Conservation (phyloP, 176 grass and related monocot genomes). For the Luzula sylvatica region DNA sequence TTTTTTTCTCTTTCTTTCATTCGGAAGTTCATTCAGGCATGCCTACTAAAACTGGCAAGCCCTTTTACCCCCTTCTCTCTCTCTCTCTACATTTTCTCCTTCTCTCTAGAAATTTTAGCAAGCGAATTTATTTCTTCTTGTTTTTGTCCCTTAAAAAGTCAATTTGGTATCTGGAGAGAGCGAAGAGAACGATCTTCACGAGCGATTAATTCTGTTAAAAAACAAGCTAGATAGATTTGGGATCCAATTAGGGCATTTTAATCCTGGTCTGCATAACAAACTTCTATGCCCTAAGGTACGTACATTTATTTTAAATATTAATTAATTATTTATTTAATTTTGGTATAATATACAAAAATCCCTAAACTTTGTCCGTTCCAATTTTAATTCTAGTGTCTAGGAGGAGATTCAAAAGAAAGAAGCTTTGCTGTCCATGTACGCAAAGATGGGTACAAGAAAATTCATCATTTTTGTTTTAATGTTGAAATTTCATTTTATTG, state of each 20-base stretch:
- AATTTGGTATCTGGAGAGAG: neutral
- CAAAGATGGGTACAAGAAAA: neutral
- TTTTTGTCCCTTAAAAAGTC: conserved; percentile 6
- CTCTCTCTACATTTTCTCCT: neutral
- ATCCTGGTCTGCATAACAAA: conserved; percentile 19
- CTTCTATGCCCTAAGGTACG: conserved; percentile 51
- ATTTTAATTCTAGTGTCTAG: conserved; percentile 8
- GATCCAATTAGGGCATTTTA: conserved; percentile 27
- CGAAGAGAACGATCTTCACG: conserved; percentile 2
- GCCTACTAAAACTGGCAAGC: neutral
- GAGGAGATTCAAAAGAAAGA: neutral
- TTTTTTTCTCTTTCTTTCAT: neutral
- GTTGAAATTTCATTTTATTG: no score
- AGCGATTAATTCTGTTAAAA: conserved; percentile 24
- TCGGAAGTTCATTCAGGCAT: neutral
- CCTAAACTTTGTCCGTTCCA: no score
- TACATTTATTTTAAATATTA: neutral
- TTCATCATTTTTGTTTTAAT: neutral
- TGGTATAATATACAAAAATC: no score
- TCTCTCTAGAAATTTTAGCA: neutral
- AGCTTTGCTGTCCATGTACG: neutral
- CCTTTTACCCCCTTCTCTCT: neutral
- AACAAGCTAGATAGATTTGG: conserved; percentile 38
- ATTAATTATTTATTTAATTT: no score
- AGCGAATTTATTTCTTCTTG: no score